phyloP scores from a whole-genome alignment of 495 filamentous ascomycete species.

The Hypoxylon subgilvum region DNA sequence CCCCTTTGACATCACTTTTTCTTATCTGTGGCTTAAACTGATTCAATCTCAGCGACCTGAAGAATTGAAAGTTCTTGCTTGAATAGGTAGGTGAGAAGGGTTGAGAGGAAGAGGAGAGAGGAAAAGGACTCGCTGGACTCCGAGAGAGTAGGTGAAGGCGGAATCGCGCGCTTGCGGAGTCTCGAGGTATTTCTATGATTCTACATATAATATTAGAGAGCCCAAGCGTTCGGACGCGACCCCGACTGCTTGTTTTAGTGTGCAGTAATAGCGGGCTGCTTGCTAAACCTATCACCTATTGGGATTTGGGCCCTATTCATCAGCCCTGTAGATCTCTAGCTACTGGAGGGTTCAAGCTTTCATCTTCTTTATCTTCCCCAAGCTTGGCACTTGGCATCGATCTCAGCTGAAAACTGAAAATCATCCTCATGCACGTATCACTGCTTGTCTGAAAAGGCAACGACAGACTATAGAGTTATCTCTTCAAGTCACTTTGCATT shows the following conservation, averaged over 20 bases:
- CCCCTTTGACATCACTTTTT: conserved; percentile 1
- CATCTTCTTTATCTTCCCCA: too few relatives aligned
- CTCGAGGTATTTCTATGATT: too few relatives aligned
- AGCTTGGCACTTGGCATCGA: neutral
- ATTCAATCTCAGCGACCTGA: conserved; percentile 14
- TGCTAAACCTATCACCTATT: too few relatives aligned
- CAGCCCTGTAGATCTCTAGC: too few relatives aligned
- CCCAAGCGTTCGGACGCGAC: too few relatives aligned
- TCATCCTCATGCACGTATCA: neutral
- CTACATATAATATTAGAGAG: too few relatives aligned
- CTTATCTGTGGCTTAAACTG: neutral
- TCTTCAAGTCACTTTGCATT: too few relatives aligned
- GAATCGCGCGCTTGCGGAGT: conserved; percentile 15
- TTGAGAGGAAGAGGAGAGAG: neutral
- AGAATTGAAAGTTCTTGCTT: conserved; percentile 2
- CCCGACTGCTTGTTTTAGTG: too few relatives aligned
- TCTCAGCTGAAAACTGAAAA: neutral
- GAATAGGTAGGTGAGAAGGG: conserved; percentile 12
- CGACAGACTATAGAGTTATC: too few relatives aligned
- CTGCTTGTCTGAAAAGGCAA: too few relatives aligned
- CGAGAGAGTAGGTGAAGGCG: conserved; percentile 10
- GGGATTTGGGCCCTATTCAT: neutral
- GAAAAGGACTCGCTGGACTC: conserved; percentile 20
- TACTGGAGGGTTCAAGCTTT: too few relatives aligned
- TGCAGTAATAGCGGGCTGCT: too few relatives aligned